phyloP scores from a whole-genome alignment of 2,329 filamentous ascomycete species.

The Thelonectria olida region DNA sequence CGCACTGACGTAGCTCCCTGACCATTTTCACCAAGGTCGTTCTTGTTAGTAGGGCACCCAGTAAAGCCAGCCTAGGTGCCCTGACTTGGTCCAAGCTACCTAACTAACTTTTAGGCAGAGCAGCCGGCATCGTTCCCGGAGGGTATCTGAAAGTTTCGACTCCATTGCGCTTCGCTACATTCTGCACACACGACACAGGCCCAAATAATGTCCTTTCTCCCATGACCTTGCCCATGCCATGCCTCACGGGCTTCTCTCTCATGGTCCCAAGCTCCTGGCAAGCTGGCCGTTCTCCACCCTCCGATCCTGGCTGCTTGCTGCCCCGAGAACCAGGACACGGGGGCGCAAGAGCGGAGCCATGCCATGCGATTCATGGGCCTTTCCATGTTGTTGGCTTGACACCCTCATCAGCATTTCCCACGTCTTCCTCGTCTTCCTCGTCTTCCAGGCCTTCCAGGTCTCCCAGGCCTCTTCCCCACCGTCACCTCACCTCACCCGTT shows the following conservation, averaged over 20 bases:
- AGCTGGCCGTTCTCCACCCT: constrained; percentile 28
- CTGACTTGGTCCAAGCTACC: background rate
- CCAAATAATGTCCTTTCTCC: background rate
- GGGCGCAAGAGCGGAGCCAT: constrained; percentile 29
- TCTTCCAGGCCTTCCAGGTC: background rate
- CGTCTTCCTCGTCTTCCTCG: no score
- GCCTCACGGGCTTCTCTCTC: constrained; percentile 18
- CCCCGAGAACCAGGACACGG: constrained; percentile 42
- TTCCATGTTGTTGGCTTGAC: constrained; percentile 21
- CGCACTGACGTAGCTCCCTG: constrained; percentile 5
- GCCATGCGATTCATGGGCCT: constrained; percentile 26
- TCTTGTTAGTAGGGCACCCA: background rate
- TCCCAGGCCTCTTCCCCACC: constrained; percentile 12
- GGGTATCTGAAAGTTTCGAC: constrained; percentile 25
- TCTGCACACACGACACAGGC: constrained; percentile 16
- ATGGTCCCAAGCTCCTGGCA: constrained; percentile 25
- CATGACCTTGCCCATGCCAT: constrained; percentile 22
- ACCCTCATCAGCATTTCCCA: constrained; percentile 15
- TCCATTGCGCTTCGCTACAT: constrained; percentile 15
- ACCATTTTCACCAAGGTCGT: background rate
- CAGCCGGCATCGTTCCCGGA: constrained; percentile 39
- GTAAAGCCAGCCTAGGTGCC: background rate
- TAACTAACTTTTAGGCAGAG: constrained; percentile 18
- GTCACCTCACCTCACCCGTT: constrained; percentile 29
- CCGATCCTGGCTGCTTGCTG: constrained; percentile 36